Evolutionary conservation across 1,284 basidiomycete species (phyloP), one percentile per base, ranked within the genome.

Genomic region (Fereydounia khargensis): DNA sequence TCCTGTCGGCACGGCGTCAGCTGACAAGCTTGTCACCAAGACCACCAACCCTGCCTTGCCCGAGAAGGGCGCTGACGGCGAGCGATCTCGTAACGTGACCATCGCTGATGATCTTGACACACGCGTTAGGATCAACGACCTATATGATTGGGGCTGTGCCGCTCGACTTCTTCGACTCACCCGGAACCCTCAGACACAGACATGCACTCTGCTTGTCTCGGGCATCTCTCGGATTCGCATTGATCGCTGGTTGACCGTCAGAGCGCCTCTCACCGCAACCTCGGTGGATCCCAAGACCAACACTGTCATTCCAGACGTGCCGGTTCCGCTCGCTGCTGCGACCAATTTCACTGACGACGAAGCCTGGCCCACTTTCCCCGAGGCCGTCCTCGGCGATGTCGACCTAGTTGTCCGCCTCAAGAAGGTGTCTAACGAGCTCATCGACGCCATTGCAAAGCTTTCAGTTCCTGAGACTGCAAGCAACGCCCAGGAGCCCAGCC

Each of bases 151-250:
- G 69, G 70, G 68, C 9, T 70, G 65, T 32, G 70, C 66, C 3
- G 71, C 64, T 17, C 62, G 70, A 11, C 65, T 75, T 17, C 39
- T 75, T 39, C 67, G 71, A 33, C 50, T 75, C 9, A 61, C 66
- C 9, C 66, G 70, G 42, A 66, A 67, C 38, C 72, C 70, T 6
- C 48, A 65, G 35, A 63, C 47, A 6, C 64, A 74, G 40, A 68
- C 65, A 14, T 73, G 70, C 40, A 70, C 70, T 9, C 51, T 75
- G 10, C 45, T 68, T 31, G 51, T 75, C 22, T 73, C 68, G 1
- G 73, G 73, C 31, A 39, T 75, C 27, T 47, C 51, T 14, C 65
- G 73, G 19, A 54, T 73, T 9, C 59, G 67, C 38, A 48, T 74
- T 33, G 70, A 72, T 35, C 47, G 65, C 19, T 69, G 66, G 66